These are phyloP conservation scores for Ogataea allantospora DNA, from an alignment of 805 yeast species.

Conservation along the genomic window DNA sequence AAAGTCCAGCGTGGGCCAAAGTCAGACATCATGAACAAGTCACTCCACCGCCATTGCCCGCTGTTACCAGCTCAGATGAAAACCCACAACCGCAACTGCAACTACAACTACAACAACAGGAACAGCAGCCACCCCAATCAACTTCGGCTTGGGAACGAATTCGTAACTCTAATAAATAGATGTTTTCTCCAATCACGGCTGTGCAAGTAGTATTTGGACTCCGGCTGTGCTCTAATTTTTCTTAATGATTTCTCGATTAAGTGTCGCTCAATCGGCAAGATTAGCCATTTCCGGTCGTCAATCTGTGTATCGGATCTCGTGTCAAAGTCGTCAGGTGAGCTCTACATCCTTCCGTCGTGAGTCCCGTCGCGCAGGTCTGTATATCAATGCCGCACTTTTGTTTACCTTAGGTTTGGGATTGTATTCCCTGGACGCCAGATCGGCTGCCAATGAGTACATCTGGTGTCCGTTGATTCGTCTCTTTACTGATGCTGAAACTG, in stretches of 20 bases:
- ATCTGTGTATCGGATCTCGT: not conserved
- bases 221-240: constrained; percentile 3
- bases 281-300: not conserved
- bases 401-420: constrained; percentile 38
- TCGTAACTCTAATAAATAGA: constrained; percentile 5
- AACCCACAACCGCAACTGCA: not conserved
- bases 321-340: not conserved
- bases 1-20: constrained; percentile 6
- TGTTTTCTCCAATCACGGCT: constrained; percentile 3
- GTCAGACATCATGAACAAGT: constrained; percentile 4
- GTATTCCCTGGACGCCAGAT: constrained; percentile 72
- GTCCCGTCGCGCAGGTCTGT: constrained; percentile 9
- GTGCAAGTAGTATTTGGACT: not conserved
- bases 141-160: constrained; percentile 11
- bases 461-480: constrained; percentile 73
- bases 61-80: no score
- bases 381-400: constrained; percentile 19
- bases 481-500: constrained; percentile 77
- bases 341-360: not conserved
- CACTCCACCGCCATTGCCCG: not conserved
- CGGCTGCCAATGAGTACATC: constrained; percentile 78
- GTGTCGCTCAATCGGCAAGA: not conserved
- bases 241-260: constrained; percentile 2
- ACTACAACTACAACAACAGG: not conserved
- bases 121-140: not conserved